Base-by-base conservation (phyloP, 441 rosid species). In the Adansonia grandidieri region DNA sequence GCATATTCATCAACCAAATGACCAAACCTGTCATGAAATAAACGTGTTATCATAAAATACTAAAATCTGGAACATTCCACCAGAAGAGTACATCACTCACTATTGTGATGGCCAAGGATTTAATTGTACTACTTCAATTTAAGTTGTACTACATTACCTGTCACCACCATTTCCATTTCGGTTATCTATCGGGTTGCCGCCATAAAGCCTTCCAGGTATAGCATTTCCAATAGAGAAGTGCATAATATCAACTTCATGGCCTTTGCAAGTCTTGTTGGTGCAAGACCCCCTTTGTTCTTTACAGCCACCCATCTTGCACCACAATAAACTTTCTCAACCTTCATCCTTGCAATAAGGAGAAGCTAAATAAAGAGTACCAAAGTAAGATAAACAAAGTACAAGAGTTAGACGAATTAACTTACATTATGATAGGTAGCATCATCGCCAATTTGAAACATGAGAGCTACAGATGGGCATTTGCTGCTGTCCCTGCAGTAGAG, bases 231-330 rank as follows among this genome's bases (percentile, higher is more conserved):
- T 89, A 10, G 96, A 92, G 88, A 96, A 96, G 85, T 96, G 98
- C 99, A 96, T 94, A 13, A 96, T 92, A 81, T 96, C 99, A 78
- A 96, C 99, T 87, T 96, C 99, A 73, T 92, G 90, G 77, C 98
- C 97, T 88, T 86, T 94, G 90, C 99, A 96, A 78, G 92, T 85
- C 85, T 91, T 94, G 89, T 75, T 91, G 68, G 91, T 94, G 87
- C 97, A 96, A 60, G 91, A 86, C 47, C 70, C 85, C 15, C 77
- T 66, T 68, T 83, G 87, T 82, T 91, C 98, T 85, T 84, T 84
- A 82, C 97, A 96, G 51, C 98, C 99, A 81, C 99, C 99, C 99
- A 96, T 96, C 99, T 96, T 79, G 63, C 66, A 74, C 74, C 58
- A 51, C 24, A 80, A 20, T 17, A 80, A 76, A 71, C 58, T 78